Conservation (phyloP, 2,329 filamentous ascomycete genomes). For the Xylaria sp. region DNA sequence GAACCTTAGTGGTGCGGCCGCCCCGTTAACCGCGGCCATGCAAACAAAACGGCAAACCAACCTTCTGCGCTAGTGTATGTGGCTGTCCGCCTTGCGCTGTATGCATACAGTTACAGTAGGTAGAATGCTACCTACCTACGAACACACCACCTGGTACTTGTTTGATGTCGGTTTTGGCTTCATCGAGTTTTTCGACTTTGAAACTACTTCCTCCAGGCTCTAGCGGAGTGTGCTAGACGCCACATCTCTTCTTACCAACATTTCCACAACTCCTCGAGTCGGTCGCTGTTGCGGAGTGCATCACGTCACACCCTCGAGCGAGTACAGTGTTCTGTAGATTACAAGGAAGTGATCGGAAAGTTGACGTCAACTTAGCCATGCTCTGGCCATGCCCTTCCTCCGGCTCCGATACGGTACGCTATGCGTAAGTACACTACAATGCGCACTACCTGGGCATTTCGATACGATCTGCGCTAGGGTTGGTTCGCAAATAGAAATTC, state of each 20-base stretch:
- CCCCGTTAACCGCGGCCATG: conserved; percentile 21
- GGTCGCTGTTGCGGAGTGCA: conserved; percentile 13
- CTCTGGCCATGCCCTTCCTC: conserved; percentile 11
- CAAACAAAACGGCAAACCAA: conserved; percentile 18
- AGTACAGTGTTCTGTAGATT: background rate
- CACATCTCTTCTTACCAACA: background rate
- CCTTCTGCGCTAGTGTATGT: background rate
- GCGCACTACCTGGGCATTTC: conserved; percentile 11
- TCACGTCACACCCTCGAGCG: background rate
- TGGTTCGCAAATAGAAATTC: conserved; percentile 33
- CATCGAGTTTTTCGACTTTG: conserved; percentile 9
- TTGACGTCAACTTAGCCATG: conserved; percentile 36
- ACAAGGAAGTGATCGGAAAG: conserved; percentile 10
- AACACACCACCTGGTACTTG: background rate
- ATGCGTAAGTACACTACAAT: background rate
- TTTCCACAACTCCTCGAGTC: background rate
- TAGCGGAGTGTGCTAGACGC: background rate
- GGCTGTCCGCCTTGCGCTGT: conserved; percentile 3
- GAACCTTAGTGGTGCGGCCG: conserved; percentile 21
- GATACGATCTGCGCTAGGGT: conserved; percentile 33
- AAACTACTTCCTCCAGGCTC: conserved; percentile 9
- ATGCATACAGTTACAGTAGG: background rate
- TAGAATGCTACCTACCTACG: background rate
- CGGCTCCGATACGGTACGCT: conserved; percentile 13
- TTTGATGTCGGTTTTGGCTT: conserved; percentile 29